Evolutionary conservation across 345 rosid genomes (phyloP), one percentile per base, ranked within the genome.

Genomic region (Pugionium dolabratum): DNA sequence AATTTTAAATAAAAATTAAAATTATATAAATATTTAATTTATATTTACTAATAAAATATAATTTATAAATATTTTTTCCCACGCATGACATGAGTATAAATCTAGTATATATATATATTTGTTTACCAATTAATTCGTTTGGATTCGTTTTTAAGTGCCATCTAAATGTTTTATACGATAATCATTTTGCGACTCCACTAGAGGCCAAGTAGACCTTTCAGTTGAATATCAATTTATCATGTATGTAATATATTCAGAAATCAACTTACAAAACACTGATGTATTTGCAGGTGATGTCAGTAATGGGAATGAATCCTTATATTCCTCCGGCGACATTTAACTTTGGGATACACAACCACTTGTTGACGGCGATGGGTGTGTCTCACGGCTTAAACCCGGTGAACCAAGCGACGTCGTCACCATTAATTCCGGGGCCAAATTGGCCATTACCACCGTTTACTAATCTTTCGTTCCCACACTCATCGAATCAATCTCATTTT

Each of bases 291-390:
- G 54, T 57, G 53, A 64, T 72, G 70, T 65, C 71, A 43, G 44
- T 27, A 3, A 44, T 66, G 76, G 62, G 67, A 11, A 58, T 59
- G 62, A 72, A 59, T 65, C 64, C 50, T 51, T 72, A 50, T 59
- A 42, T 59, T 25, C 42, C 56, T 32, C 61, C 29, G 28, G 29
- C 37, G 40, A 51, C 66, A 30, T 51, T 51, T 29, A 26, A 51
- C 45, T 43, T 65, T 9, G 55, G 66, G 34, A 35, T 72, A 61
- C 41, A 58, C 4, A 57, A 47, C 64, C 37, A 58, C 49, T 9
- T 58, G 5, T 44, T 57, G 39, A 50, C 66, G 53, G 54, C 66
- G 7, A 56, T 72, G 65, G 41, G 60, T 46, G 3, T 54, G 46
- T 31, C 70, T 71, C 59, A 49, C 28, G 51, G 44, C 56, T 46